A percentile compares a stretch with the other conserved stretches of the same genome.
phyloP scores from a whole-genome alignment of 257 asterid genomes.

The Jasminum sambac region DNA sequence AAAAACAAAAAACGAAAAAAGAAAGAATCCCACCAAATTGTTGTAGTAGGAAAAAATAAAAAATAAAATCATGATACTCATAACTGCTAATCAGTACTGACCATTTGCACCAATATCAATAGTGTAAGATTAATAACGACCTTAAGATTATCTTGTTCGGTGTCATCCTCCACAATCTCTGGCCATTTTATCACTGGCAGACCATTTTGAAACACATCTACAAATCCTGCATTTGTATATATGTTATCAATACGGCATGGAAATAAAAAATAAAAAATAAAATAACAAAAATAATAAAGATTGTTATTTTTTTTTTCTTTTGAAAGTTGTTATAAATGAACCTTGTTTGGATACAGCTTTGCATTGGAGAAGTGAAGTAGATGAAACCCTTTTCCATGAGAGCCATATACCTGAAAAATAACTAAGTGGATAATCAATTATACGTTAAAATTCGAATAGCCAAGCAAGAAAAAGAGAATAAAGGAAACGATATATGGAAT shows the following conservation, averaged over 20 bases:
- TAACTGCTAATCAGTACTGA: no score
- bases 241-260: no score
- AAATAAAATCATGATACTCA: no score
- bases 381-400: constrained; percentile 5
- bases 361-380: constrained; percentile 36
- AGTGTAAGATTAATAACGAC: no score
- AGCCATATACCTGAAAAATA: constrained; percentile 35
- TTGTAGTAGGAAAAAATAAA: not conserved
- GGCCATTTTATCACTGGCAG: constrained; percentile 55
- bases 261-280: no score
- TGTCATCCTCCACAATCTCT: constrained; percentile 46
- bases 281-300: no score
- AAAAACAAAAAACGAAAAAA: no score
- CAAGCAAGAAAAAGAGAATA: constrained; percentile 4
- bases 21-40: no score
- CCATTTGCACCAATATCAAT: no score
- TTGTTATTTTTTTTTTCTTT: no score
- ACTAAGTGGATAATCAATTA: not conserved
- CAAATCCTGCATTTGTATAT: constrained; percentile 38
- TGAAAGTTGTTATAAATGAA: no score
- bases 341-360: constrained; percentile 52
- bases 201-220: constrained; percentile 51
- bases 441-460: constrained; percentile 2
- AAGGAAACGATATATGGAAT: not conserved
- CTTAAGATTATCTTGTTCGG: constrained; percentile 33